phyloP scores from a whole-genome alignment of 2,329 filamentous ascomycete species.

The Clonostachys chloroleuca region DNA sequence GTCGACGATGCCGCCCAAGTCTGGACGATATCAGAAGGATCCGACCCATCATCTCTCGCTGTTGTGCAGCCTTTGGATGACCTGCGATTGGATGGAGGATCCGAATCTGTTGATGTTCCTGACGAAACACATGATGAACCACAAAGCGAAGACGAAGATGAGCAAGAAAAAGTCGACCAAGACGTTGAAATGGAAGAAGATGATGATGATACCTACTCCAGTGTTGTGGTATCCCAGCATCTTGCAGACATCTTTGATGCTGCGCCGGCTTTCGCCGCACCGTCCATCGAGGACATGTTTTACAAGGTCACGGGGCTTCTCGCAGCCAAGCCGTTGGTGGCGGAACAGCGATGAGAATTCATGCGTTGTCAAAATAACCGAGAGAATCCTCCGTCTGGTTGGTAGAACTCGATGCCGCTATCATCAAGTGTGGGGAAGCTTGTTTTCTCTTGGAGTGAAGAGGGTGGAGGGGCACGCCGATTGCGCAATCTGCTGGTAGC shows the following conservation, averaged over 20 bases:
- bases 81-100: constrained; percentile 37
- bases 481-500: too few species aligned
- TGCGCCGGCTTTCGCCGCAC: constrained; percentile 63
- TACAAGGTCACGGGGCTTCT: constrained; percentile 62
- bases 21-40: constrained; percentile 56
- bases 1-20: constrained; percentile 75
- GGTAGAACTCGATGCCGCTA: too few species aligned
- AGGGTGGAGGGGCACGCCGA: too few species aligned
- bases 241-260: constrained; percentile 67
- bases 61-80: constrained; percentile 52
- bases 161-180: constrained; percentile 25
- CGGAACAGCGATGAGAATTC: constrained; percentile 5
- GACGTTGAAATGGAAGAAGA: constrained; percentile 39
- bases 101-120: constrained; percentile 25
- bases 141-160: constrained; percentile 33
- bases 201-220: constrained; percentile 32
- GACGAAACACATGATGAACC: constrained; percentile 32
- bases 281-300: constrained; percentile 72
- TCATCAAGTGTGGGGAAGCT: too few species aligned
- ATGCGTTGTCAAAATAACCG: too few species aligned
- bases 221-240: constrained; percentile 62
- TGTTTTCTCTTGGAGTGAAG: too few species aligned
- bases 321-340: constrained; percentile 45
- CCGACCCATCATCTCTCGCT: constrained; percentile 44
- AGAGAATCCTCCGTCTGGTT: too few species aligned